A percentile compares a stretch with the other conserved stretches of the same genome.
phyloP scores from a whole-genome alignment of 306 rosid species.

The Albizia julibrissin region DNA sequence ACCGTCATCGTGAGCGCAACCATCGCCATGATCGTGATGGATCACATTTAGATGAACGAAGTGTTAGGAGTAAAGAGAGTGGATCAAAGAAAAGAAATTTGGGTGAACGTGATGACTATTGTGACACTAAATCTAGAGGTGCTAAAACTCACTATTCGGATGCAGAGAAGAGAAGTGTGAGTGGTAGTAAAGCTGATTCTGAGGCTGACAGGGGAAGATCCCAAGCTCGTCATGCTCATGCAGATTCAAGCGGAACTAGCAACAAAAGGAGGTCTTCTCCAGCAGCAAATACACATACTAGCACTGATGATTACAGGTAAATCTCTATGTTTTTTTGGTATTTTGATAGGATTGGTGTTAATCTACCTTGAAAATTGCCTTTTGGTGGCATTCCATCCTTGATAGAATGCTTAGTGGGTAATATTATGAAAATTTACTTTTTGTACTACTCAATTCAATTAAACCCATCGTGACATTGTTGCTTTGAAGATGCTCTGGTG shows the following conservation, averaged over 20 bases:
- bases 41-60: slow-evolving; percentile 68
- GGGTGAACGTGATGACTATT: slow-evolving; percentile 72
- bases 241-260: slow-evolving; percentile 52
- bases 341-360: slow-evolving; percentile 14
- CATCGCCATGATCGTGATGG: slow-evolving; percentile 64
- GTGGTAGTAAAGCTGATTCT: slow-evolving; percentile 66
- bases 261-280: slow-evolving; percentile 77
- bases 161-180: slow-evolving; percentile 67
- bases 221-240: slow-evolving; percentile 68
- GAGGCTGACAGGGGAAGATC: slow-evolving; percentile 79
- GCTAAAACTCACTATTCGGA: slow-evolving; percentile 65
- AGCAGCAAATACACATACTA: slow-evolving; percentile 54
- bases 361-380: neutral
- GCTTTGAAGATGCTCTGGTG: neutral
- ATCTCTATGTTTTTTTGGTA: neutral
- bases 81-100: slow-evolving; percentile 82
- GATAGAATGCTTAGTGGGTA: neutral
- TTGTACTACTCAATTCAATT: slow-evolving; percentile 2
- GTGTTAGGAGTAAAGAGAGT: slow-evolving; percentile 62
- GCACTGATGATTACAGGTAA: slow-evolving; percentile 82
- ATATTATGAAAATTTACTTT: slow-evolving; percentile 2
- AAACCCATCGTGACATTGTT: slow-evolving; percentile 12
- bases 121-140: slow-evolving; percentile 68
- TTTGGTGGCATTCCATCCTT: slow-evolving; percentile 17
- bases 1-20: slow-evolving; percentile 46